Percentiles rank a stretch among this genome's conserved stretches.
Conservation (phyloP, 1,284 basidiomycete species). For the Rhodotorula sp. region DNA sequence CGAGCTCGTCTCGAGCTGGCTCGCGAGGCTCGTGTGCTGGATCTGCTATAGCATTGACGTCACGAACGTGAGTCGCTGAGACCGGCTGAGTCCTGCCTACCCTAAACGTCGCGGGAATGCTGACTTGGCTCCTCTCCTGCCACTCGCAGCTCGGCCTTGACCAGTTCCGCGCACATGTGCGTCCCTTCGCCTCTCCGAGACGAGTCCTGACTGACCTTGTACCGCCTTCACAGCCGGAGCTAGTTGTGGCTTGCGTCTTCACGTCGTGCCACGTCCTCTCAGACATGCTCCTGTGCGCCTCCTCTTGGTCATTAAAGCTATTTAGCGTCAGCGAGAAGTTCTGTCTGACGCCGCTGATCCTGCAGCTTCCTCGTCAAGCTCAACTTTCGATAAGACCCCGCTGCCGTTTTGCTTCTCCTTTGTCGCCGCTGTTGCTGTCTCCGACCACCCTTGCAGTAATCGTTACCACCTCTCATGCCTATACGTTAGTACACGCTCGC, state of each 20-base stretch:
- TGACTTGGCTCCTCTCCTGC: not conserved
- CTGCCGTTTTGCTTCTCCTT: not conserved
- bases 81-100: not conserved
- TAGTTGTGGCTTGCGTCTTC: conserved; percentile 54
- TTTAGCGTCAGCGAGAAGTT: not conserved
- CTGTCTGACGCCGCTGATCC: not conserved
- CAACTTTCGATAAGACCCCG: conserved; percentile 35
- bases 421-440: no score
- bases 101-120: not conserved
- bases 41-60: conserved; percentile 56
- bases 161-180: conserved; percentile 57
- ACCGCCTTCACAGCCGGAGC: conserved; percentile 40
- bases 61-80: conserved; percentile 49
- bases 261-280: conserved; percentile 59
- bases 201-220: no score
- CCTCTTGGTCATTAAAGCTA: not conserved
- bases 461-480: no score
- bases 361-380: conserved; percentile 42
- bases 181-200: conserved; percentile 48
- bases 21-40: conserved; percentile 56
- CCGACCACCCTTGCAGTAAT: no score
- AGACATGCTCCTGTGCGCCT: conserved; percentile 57
- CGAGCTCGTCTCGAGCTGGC: conserved; percentile 56
- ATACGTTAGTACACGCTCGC: no score
- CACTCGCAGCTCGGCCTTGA: conserved; percentile 52